Conservation (phyloP, 305 asterid genomes). For the Fraxinus albicans region DNA sequence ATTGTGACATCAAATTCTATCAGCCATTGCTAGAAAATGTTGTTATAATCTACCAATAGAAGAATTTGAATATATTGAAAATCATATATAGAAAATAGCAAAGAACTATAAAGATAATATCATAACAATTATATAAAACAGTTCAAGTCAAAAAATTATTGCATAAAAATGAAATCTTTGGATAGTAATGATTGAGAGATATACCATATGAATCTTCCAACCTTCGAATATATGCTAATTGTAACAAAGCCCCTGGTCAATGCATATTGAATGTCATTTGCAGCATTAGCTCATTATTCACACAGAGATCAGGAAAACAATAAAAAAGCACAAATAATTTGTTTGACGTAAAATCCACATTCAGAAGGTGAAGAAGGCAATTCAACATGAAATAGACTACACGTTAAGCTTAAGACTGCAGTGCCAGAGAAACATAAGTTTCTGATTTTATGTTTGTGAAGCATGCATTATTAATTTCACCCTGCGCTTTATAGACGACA, state of each 20-base stretch:
- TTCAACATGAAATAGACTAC: neutral
- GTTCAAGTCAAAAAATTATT: neutral
- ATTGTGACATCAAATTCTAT: neutral
- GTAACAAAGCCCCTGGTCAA: slow-evolving; percentile 69
- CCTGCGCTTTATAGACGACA: neutral
- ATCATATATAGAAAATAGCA: neutral
- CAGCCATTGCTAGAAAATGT: neutral
- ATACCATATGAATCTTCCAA: slow-evolving; percentile 80
- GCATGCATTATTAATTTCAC: neutral
- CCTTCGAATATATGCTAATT: slow-evolving; percentile 64
- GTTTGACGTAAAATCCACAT: neutral
- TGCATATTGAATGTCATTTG: neutral
- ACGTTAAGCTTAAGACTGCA: neutral
- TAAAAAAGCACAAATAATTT: neutral
- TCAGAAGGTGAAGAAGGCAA: neutral
- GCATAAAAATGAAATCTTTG: neutral
- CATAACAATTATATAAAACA: neutral
- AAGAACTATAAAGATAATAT: neutral
- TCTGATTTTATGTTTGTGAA: neutral
- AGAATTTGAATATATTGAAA: neutral
- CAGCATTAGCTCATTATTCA: neutral
- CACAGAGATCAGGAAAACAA: neutral
- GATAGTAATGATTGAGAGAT: slow-evolving; percentile 27
- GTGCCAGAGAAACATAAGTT: neutral
- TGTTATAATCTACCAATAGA: neutral